These are phyloP conservation scores for Spergularia marina DNA, from an alignment of 148 eudicot species.

Conservation along the genomic window DNA sequence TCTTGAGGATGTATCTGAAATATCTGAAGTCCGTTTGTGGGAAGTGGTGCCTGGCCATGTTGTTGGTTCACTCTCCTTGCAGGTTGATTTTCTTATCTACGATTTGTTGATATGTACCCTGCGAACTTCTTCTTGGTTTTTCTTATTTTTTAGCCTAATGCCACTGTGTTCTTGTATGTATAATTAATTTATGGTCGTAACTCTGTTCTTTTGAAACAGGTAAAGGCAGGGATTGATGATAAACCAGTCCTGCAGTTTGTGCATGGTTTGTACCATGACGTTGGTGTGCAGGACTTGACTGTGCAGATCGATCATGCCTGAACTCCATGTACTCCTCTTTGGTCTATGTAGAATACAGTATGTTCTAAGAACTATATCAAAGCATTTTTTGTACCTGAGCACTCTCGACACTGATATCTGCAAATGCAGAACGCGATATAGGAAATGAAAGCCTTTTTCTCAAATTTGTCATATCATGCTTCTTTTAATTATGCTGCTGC, in stretches of 20 bases:
- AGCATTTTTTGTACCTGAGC: neutral
- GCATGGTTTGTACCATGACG: conserved; percentile 81
- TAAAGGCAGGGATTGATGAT: conserved; percentile 70
- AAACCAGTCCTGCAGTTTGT: conserved; percentile 56
- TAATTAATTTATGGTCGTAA: neutral
- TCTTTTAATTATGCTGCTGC: too few species aligned
- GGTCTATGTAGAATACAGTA: neutral
- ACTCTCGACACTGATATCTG: too few species aligned
- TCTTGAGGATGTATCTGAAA: conserved; percentile 72
- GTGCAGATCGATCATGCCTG: conserved; percentile 60
- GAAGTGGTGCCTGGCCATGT: conserved; percentile 94
- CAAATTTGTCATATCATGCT: too few species aligned
- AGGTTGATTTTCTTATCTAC: conserved; percentile 38
- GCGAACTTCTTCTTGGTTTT: neutral
- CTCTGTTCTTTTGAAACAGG: conserved; percentile 37
- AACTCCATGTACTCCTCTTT: conserved; percentile 18
- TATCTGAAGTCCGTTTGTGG: conserved; percentile 90
- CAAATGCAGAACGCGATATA: too few species aligned
- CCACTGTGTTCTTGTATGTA: neutral
- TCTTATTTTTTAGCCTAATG: neutral
- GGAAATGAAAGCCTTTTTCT: too few species aligned
- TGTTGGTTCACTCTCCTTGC: conserved; percentile 80
- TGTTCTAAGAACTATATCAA: neutral
- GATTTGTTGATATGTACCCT: neutral
- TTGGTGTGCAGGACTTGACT: conserved; percentile 84